phyloP scores from a whole-genome alignment of 1,139 yeast species.

The Sugiyamaella xylanicola region DNA sequence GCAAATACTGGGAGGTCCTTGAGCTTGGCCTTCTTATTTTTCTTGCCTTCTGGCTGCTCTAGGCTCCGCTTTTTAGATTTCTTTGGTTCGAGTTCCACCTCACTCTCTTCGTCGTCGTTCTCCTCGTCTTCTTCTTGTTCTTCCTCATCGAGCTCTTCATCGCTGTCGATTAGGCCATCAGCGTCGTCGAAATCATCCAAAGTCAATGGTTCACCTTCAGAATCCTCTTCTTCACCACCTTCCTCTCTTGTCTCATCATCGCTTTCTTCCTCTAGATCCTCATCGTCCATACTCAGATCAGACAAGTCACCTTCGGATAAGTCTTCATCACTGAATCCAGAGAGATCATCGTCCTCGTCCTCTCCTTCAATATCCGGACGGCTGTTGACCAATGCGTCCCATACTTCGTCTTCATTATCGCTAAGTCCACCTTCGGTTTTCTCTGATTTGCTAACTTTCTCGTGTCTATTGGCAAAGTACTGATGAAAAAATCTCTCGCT shows the following conservation, averaged over 20 bases:
- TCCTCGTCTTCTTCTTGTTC: conserved; percentile 31
- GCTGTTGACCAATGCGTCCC: conserved; percentile 86
- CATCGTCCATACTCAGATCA: conserved; percentile 49
- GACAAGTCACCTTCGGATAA: conserved; percentile 55
- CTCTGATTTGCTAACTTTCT: conserved; percentile 44
- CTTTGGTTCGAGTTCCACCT: not conserved
- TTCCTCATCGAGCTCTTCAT: conserved; percentile 33
- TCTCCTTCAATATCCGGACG: conserved; percentile 78
- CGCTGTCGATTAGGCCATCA: conserved; percentile 38
- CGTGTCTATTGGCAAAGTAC: conserved; percentile 70
- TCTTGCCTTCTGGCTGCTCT: conserved; percentile 39
- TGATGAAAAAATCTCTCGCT: conserved; percentile 90
- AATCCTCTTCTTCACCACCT: conserved; percentile 36
- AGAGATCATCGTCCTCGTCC: conserved; percentile 45
- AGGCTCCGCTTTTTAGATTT: conserved; percentile 3
- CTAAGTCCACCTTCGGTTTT: conserved; percentile 31
- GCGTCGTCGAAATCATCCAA: conserved; percentile 41
- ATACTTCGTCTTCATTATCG: conserved; percentile 73
- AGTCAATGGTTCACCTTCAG: conserved; percentile 32
- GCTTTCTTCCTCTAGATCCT: conserved; percentile 40
- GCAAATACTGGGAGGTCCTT: conserved; percentile 83
- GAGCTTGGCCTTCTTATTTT: conserved; percentile 60
- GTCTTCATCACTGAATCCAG: conserved; percentile 46
- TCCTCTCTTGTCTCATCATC: conserved; percentile 30
- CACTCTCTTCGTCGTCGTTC: conserved; percentile 29